phyloP scores from a whole-genome alignment of 1,284 basidiomycete species.

The Ustilago esculenta region DNA sequence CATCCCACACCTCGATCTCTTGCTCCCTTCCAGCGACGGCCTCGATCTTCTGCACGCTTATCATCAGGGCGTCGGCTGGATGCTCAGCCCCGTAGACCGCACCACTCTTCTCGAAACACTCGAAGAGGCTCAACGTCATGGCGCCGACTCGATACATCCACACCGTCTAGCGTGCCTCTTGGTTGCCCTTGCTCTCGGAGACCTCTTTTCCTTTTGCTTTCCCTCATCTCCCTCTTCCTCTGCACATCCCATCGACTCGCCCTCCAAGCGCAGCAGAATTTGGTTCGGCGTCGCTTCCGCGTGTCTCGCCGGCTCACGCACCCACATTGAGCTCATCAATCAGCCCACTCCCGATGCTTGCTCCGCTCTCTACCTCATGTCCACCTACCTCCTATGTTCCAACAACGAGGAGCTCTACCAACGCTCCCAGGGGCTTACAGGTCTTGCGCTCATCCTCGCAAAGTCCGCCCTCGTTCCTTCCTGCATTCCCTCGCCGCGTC shows the following conservation, averaged over 20 bases:
- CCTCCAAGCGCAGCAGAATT: conserved; percentile 14
- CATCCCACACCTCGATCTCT: conserved; percentile 25
- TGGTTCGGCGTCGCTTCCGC: conserved; percentile 35
- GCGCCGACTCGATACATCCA: conserved; percentile 26
- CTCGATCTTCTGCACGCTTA: conserved; percentile 28
- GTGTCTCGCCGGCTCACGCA: conserved; percentile 20
- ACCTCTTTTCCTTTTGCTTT: conserved; percentile 20
- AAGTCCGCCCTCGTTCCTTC: conserved; percentile 18
- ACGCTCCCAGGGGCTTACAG: conserved; percentile 17
- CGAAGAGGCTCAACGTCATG: conserved; percentile 28
- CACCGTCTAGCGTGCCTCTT: conserved; percentile 38
- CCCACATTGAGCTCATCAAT: conserved; percentile 13
- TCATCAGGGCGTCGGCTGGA: conserved; percentile 33
- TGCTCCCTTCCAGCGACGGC: conserved; percentile 25
- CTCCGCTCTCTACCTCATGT: conserved; percentile 40
- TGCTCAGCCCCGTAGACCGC: conserved; percentile 24
- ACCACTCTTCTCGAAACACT: conserved; percentile 28
- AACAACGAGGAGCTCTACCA: conserved; percentile 26
- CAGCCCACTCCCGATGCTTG: conserved; percentile 32
- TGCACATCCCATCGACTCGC: background rate
- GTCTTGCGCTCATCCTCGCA: conserved; percentile 26
- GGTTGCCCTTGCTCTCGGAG: conserved; percentile 29
- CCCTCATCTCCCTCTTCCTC: conserved; percentile 1
- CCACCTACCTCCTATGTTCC: conserved; percentile 24
- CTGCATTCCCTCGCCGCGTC: background rate